Evolutionary conservation across 73 alveolate genomes (phyloP), one percentile per base, ranked within the genome.

Genomic region (Blepharisma japonicum): DNA sequence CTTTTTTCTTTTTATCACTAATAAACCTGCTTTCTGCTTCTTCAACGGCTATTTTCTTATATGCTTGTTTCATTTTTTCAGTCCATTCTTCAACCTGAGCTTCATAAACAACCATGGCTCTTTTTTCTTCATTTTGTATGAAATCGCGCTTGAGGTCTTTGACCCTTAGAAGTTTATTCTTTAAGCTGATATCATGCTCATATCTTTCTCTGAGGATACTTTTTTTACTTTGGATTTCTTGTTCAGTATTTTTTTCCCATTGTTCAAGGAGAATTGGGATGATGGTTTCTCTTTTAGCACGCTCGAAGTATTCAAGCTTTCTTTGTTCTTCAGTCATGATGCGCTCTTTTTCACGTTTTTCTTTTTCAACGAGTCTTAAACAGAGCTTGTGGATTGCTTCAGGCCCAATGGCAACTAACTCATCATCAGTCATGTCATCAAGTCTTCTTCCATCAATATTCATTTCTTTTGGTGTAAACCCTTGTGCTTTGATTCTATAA

Each of bases 261-360:
- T 61, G 14, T 3, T n/a, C 74, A n/a, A 20, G 38, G 47, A 61
- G 14, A 48, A 61, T n/a, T 18, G 74, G 74, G 46, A 14, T 61
- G 47, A 61, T 61, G 47, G 14, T 14, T 61, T 61, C 74, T 61
- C 74, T 61, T 61, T 61, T 61, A 2, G 74, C 74, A n/a, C 74
- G 39, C 23, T 61, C 74, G 47, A 14, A 14, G 46, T 61, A 61
- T 25, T 61, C 74, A 8, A 61, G 47, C 18, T n/a, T 14, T 39
- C 5, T 61, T 61, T 61, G 74, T 39, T 61, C 47, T 8, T 61
- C 23, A 2, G 0, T 61, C 50, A 61, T 39, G 18, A 14, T n/a
- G 47, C 18, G 14, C 5, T 61, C 47, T 9, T 39, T 14, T 20
- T 61, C 74, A 2, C 23, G 14, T 8, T 14, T 39, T 61, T n/a